These are phyloP conservation scores for Lycium barbarum DNA, from an alignment of 257 asterid species.

Conservation along the genomic window DNA sequence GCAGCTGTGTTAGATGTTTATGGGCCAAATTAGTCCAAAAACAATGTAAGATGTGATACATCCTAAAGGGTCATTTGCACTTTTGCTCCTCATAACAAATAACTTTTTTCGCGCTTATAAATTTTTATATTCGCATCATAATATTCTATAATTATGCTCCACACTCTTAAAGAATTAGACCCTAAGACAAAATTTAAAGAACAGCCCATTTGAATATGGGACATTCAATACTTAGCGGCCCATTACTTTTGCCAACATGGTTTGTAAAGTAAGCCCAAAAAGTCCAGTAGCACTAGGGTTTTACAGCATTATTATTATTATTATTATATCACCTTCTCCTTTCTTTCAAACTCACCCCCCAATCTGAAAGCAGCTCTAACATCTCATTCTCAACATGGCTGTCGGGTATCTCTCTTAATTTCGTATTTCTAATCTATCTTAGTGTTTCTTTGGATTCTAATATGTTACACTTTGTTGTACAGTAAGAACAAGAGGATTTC, in stretches of 20 bases:
- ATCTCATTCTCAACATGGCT: constrained; percentile 20
- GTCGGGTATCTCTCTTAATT: constrained; percentile 11
- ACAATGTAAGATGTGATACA: no score
- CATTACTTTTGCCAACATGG: neutral
- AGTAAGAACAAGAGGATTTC: constrained; percentile 46
- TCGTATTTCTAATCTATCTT: neutral
- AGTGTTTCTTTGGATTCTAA: neutral
- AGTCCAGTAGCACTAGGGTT: constrained; percentile 26
- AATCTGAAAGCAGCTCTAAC: neutral
- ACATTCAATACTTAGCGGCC: neutral
- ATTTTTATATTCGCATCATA: no score
- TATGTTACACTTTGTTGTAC: neutral
- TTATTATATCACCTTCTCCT: constrained; percentile 9
- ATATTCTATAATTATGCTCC: no score
- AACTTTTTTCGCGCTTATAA: no score
- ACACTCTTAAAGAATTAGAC: no score
- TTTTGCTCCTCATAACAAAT: no score
- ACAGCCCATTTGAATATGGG: neutral
- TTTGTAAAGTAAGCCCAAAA: constrained; percentile 12
- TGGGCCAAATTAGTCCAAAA: neutral
- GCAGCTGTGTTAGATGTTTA: neutral
- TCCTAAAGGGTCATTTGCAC: neutral
- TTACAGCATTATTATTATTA: neutral
- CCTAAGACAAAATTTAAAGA: no score
- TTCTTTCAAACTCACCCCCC: neutral